Percentiles rank a stretch among this genome's conserved stretches.
Conservation (phyloP, 805 yeast species). For the Candida incommunis region DNA sequence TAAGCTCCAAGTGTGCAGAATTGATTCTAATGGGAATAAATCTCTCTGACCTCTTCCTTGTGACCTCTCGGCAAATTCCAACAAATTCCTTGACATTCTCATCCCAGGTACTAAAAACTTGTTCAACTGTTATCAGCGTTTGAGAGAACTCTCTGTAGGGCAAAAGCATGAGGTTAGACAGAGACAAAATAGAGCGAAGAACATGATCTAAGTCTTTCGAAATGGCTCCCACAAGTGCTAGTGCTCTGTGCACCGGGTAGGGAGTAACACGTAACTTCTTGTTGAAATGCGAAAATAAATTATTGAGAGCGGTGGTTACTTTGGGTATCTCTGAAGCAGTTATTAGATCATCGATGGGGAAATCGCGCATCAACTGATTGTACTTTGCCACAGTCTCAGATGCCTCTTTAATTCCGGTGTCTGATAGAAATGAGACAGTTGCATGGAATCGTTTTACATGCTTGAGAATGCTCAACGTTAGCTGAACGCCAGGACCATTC, state of each 20-base stretch:
- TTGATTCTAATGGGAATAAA: conserved; percentile 49
- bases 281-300: conserved; percentile 42
- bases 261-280: conserved; percentile 43
- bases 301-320: conserved; percentile 30
- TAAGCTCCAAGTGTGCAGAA: conserved; percentile 27
- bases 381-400: conserved; percentile 36
- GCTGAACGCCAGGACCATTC: conserved; percentile 34
- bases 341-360: conserved; percentile 50
- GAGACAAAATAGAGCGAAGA: conserved; percentile 26
- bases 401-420: conserved; percentile 51
- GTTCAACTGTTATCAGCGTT: conserved; percentile 18
- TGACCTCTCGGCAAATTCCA: conserved; percentile 54
- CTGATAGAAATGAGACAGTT: conserved; percentile 56
- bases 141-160: conserved; percentile 27
- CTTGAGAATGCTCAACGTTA: conserved; percentile 47
- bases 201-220: conserved; percentile 40
- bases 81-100: conserved; percentile 47
- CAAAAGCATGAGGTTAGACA: conserved; percentile 30
- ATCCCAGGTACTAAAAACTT: conserved; percentile 40
- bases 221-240: conserved; percentile 51
- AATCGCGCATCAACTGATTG: conserved; percentile 49
- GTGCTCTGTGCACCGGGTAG: conserved; percentile 53
- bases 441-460: conserved; percentile 70
- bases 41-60: conserved; percentile 59
- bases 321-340: conserved; percentile 32